Conservation (phyloP, 2,329 filamentous ascomycete genomes). For the Neurospora sp. region DNA sequence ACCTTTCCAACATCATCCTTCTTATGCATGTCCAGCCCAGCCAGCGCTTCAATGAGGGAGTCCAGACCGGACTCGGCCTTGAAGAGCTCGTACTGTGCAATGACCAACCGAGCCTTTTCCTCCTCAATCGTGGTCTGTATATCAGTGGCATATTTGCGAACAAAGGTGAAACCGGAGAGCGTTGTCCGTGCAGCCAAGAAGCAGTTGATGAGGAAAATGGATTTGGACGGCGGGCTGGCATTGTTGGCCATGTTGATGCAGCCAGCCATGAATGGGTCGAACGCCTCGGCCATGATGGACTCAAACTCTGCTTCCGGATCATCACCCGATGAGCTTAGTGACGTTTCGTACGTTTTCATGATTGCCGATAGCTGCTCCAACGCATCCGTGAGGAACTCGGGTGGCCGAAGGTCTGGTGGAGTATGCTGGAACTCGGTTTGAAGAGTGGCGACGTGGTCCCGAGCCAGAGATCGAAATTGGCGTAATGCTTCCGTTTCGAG, state of each 20-base stretch:
- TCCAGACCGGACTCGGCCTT: constrained; percentile 64
- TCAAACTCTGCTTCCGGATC: constrained; percentile 58
- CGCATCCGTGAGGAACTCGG: constrained; percentile 70
- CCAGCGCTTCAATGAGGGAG: constrained; percentile 49
- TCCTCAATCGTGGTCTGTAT: constrained; percentile 47
- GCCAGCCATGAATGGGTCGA: constrained; percentile 77
- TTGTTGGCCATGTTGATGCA: constrained; percentile 58
- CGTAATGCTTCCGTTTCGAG: constrained; percentile 69
- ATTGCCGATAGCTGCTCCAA: constrained; percentile 68
- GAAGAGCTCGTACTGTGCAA: constrained; percentile 64
- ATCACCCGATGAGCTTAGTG: constrained; percentile 50
- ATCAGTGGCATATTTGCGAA: constrained; percentile 40
- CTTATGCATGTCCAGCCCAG: constrained; percentile 22
- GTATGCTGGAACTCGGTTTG: constrained; percentile 62
- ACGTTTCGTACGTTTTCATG: constrained; percentile 80
- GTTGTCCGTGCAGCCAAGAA: constrained; percentile 45
- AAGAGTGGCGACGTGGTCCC: constrained; percentile 66
- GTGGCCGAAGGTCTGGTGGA: constrained; percentile 64
- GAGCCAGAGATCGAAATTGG: constrained; percentile 73
- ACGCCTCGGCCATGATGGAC: constrained; percentile 63
- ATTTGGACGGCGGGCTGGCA: constrained; percentile 47
- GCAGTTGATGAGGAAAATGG: constrained; percentile 68
- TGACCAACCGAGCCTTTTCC: constrained; percentile 47
- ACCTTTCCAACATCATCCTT: constrained; percentile 45
- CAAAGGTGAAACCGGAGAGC: constrained; percentile 54